Evolutionary conservation across 2,329 filamentous ascomycete genomes (phyloP).

Genomic region (Xylaria sp.): DNA sequence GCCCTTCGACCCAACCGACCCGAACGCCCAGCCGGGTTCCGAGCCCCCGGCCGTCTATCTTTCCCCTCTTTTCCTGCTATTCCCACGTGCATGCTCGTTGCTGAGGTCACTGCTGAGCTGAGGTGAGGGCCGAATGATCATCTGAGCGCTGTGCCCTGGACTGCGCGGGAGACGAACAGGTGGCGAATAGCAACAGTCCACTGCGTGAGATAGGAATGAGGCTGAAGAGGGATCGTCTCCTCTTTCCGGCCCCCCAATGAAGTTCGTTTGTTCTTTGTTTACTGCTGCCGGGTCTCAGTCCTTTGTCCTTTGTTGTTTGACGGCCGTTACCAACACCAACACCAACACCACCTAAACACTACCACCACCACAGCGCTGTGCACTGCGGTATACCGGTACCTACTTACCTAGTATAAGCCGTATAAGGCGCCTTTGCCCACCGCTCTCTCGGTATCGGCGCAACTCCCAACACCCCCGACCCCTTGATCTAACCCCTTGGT

Average conservation of each 20-base stretch:
- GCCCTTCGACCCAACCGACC: neutral
- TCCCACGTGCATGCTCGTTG: constrained; percentile 30
- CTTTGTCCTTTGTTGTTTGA: neutral
- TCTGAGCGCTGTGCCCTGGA: constrained; percentile 13
- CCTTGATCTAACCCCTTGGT: too few species aligned
- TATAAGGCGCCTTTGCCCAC: too few species aligned
- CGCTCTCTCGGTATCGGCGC: too few species aligned
- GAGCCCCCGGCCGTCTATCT: constrained; percentile 20
- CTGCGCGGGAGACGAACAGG: constrained; percentile 19
- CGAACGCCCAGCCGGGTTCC: constrained; percentile 22
- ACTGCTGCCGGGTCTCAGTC: constrained; percentile 9
- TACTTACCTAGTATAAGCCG: too few species aligned
- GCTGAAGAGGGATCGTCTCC: constrained; percentile 35
- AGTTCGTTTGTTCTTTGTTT: constrained; percentile 17
- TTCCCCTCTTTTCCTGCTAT: constrained; percentile 32
- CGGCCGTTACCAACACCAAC: too few species aligned
- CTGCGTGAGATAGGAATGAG: constrained; percentile 32
- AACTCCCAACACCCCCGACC: neutral
- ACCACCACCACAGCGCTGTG: neutral
- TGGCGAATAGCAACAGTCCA: constrained; percentile 25
- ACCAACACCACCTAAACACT: too few species aligned
- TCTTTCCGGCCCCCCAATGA: constrained; percentile 19
- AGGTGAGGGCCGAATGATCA: constrained; percentile 12
- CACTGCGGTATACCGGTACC: too few species aligned
- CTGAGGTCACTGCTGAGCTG: constrained; percentile 23